Evolutionary conservation across 495 filamentous ascomycete genomes (phyloP), one percentile per base, ranked within the genome.

Genomic region (Penicillium bovifimosum): DNA sequence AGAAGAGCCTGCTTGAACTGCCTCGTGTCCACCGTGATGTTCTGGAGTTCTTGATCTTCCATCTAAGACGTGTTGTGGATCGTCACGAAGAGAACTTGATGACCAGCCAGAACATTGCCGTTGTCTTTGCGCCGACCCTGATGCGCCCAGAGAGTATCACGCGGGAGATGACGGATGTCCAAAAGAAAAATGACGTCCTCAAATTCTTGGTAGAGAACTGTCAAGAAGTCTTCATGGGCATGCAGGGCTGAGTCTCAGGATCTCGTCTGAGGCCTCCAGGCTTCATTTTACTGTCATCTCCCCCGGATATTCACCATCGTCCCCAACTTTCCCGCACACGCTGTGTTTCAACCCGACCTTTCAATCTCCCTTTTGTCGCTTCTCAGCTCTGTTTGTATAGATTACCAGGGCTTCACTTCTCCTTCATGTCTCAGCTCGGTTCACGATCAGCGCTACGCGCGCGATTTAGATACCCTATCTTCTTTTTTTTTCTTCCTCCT

Each of bases 111-210:
- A 99, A 99, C 59, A 74, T 97, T 33, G 90, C 95, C 5, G 95
- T 99, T 50, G 95, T 99, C 26, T 99, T 99, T 61, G 95, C 95
- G 24, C 95, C 95, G 20, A 99, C 95, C 7, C 90, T 99, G 53
- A 93, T 99, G 86, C 79, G 93, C 45, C 90, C 95, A 20, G 75
- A 83, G 63, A 90, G 83, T 55, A 74, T 96, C 56, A 88, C 95
- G 56, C 84, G 90, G 50, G 95, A 99, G 66, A 95, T 97, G 87
- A 89, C 85, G 10, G 95, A 99, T 59, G 93, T 95, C 74, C 86
- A 92, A 58, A 81, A 86, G 52, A 96, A 96, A 79, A 95, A 95
- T 53, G 75, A 83, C 41, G 89, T 88, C 11, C 82, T 97, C 59
- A 91, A 95, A 66, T 95, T 91, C 63, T 68, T 96, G 63, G 88